Percentiles rank a stretch among this genome's conserved stretches.
Evolutionary conservation across 1,284 basidiomycete genomes (phyloP).

Genomic region (Dichomitus squalens): DNA sequence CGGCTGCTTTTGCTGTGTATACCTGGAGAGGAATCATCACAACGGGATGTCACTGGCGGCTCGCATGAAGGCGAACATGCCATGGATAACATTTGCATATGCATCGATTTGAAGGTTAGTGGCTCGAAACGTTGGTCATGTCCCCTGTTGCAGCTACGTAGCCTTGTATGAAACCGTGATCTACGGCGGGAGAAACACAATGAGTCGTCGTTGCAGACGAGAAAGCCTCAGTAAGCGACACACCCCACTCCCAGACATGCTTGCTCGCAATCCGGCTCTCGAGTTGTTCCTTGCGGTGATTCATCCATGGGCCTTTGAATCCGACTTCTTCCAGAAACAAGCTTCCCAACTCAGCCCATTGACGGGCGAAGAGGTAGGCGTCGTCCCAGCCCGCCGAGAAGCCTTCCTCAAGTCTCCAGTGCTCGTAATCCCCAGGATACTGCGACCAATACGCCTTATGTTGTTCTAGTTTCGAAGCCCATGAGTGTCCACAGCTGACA

Average conservation of each 20-base stretch:
- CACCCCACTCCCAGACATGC: slow-evolving; percentile 66
- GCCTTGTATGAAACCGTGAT: slow-evolving; percentile 5
- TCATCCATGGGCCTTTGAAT: slow-evolving; percentile 62
- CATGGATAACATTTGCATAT: too few relatives aligned
- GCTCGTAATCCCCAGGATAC: slow-evolving; percentile 56
- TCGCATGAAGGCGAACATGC: too few relatives aligned
- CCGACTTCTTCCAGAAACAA: slow-evolving; percentile 54
- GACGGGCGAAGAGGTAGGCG: slow-evolving; percentile 54
- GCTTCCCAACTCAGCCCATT: slow-evolving; percentile 25
- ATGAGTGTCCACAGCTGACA: background rate
- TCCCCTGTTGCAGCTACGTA: background rate
- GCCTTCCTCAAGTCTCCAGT: slow-evolving; percentile 68
- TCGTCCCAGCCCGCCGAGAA: slow-evolving; percentile 76
- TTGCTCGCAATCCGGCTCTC: slow-evolving; percentile 42
- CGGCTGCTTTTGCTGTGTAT: too few relatives aligned
- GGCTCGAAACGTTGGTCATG: background rate
- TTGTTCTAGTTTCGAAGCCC: slow-evolving; percentile 32
- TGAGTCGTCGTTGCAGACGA: background rate
- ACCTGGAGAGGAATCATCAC: too few relatives aligned
- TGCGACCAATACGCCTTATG: slow-evolving; percentile 64
- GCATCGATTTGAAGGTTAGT: too few relatives aligned
- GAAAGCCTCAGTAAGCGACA: slow-evolving; percentile 20
- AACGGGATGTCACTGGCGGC: too few relatives aligned
- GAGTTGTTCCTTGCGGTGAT: slow-evolving; percentile 50
- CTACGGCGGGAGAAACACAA: background rate